Percentiles rank a stretch among this genome's conserved stretches.
These are phyloP conservation scores for Aspergillus arachidicola DNA, from an alignment of 2,329 filamentous ascomycete genomes.

Conservation along the genomic window DNA sequence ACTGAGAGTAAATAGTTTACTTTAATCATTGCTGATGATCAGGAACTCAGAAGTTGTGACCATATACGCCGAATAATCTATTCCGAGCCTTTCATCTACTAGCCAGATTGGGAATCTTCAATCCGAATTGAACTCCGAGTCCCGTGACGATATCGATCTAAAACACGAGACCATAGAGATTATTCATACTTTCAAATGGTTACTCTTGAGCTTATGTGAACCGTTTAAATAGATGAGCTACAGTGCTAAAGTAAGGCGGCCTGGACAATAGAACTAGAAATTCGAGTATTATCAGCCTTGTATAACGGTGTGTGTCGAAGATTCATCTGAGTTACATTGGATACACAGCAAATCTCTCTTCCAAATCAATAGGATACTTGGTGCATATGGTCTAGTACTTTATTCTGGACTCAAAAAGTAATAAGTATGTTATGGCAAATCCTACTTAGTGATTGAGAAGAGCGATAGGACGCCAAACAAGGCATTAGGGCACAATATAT, in stretches of 20 bases:
- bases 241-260: too few species aligned
- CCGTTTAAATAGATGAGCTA: background rate
- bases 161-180: background rate
- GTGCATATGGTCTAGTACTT: too few species aligned
- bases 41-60: background rate
- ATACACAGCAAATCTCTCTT: too few species aligned
- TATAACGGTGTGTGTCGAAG: too few species aligned
- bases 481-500: background rate
- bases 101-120: background rate
- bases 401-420: too few species aligned
- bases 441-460: background rate
- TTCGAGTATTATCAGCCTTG: too few species aligned
- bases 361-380: too few species aligned
- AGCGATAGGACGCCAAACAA: background rate
- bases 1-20: background rate
- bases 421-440: background rate
- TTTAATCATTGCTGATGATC: background rate
- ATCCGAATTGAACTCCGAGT: background rate
- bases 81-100: background rate
- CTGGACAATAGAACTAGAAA: too few species aligned
- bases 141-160: background rate
- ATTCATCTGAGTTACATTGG: too few species aligned
- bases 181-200: background rate
- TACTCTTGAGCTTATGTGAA: background rate
- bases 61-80: background rate